These are phyloP conservation scores for Botrytis squamosa DNA, from an alignment of 2,329 filamentous ascomycete species.

Conservation along the genomic window DNA sequence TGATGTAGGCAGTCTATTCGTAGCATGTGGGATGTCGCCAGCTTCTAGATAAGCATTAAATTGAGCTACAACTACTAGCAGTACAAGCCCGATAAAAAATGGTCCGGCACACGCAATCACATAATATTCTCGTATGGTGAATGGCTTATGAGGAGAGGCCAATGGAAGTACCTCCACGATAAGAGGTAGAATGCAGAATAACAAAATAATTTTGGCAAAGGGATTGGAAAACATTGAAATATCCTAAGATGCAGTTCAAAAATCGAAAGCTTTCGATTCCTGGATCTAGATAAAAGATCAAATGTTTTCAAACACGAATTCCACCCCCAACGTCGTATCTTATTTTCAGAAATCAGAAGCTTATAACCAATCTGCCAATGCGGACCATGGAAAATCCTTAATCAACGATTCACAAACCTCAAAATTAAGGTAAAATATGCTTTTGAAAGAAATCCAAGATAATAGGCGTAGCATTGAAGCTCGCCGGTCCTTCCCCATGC, in stretches of 20 bases:
- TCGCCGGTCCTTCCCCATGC: constrained; percentile 5
- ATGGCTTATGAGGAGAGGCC: no score
- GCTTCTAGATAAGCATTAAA: no score
- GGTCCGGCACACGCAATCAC: no score
- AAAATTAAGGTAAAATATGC: not conserved
- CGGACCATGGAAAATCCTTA: not conserved
- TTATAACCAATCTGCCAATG: not conserved
- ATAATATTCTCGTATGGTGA: no score
- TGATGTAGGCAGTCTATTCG: no score
- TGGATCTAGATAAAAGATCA: not conserved
- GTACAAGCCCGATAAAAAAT: not conserved
- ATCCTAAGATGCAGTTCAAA: not conserved
- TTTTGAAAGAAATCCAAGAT: constrained; percentile 24
- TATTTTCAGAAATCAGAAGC: not conserved
- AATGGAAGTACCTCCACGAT: not conserved
- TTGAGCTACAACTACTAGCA: not conserved
- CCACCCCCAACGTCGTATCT: accelerated
- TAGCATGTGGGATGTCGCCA: no score
- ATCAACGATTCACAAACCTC: not conserved
- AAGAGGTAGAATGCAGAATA: not conserved
- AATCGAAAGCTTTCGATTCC: not conserved
- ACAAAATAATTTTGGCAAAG: not conserved
- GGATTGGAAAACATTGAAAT: not conserved
- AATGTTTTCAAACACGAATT: not conserved
- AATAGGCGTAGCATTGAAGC: constrained; percentile 23